A percentile compares a stretch with the other conserved stretches of the same genome.
Conservation (phyloP, 805 yeast genomes). For the Nakazawaea holstii region DNA sequence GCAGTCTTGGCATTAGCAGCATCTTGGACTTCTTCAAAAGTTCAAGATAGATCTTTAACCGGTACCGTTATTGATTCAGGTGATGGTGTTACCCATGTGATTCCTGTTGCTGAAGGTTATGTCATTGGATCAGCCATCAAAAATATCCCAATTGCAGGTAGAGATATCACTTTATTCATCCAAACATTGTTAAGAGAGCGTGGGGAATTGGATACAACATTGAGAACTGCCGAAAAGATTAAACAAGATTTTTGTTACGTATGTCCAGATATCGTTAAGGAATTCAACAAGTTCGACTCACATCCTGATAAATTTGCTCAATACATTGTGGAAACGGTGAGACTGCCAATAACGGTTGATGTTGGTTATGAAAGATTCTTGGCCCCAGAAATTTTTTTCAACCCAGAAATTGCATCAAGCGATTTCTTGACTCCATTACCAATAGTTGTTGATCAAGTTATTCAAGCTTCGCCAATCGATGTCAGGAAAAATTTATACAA, state of each 20-base stretch:
- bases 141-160: constrained; percentile 97
- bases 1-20: constrained; percentile 98
- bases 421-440: constrained; percentile 96
- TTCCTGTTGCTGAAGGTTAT: constrained; percentile 98
- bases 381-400: constrained; percentile 99
- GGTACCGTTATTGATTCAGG: constrained; percentile 99
- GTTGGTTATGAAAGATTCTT: constrained; percentile 96
- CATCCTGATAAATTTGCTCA: constrained; percentile 93
- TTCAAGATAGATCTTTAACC: constrained; percentile 88
- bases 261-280: constrained; percentile 95
- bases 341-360: constrained; percentile 50
- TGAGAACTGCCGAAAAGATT: constrained; percentile 94
- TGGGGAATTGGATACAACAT: constrained; percentile 90
- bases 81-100: constrained; percentile 98
- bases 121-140: constrained; percentile 97
- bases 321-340: constrained; percentile 76
- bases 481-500: constrained; percentile 95
- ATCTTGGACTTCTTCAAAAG: constrained; percentile 97
- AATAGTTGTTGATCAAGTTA: constrained; percentile 90
- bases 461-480: constrained; percentile 94
- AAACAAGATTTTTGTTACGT: constrained; percentile 97
- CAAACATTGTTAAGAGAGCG: constrained; percentile 93
- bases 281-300: constrained; percentile 89
- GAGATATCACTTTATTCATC: constrained; percentile 92
- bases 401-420: constrained; percentile 93